Evolutionary conservation across 345 rosid species (phyloP), one percentile per base, ranked within the genome.

Genomic region (Salix brachista): DNA sequence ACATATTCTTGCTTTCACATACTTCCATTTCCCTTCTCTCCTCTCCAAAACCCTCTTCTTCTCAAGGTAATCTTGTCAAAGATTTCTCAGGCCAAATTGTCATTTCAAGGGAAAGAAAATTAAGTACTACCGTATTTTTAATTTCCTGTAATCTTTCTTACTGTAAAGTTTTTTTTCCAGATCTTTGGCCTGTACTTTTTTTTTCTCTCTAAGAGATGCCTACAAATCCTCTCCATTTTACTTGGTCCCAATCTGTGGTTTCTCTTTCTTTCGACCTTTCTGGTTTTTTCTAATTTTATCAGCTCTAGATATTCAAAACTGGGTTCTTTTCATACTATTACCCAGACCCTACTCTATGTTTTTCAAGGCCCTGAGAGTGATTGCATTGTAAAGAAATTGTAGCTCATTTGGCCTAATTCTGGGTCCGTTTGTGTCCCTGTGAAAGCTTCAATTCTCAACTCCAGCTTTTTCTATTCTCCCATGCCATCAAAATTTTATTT

Each of bases 341-440:
- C 64, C 75, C 67, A 48, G n/a, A 72, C 36, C 60, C 72, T 48
- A 5, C 28, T 42, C 48, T 28, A 34, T 28, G 23, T 37, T 64
- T 32, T 65, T 44, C 75, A n/a, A 52, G 25, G 54, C 58, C 62
- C 48, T 67, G 88, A 83, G 81, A 79, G 79, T 77, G 80, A 78
- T 62, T 71, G 76, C 77, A 44, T 36, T 54, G 77, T 50, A 73
- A 8, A 8, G 10, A 52, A 58, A 56, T 42, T 26, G 67, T 36
- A 56, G 60, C 23, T 64, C 52, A 65, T 58, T 36, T 74, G 66
- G 75, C 79, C 77, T 36, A 48, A 72, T 77, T 75, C 75, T 81
- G 84, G 87, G 90, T 75, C 87, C 88, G 78, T 75, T 58, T 78
- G 17, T 12, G 32, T 52, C 70, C 70, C 76, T 72, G 16, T 1